Conservation (phyloP, 225 moss, liverwort and hornwort genomes). For the Thuidium tamariscinum region DNA sequence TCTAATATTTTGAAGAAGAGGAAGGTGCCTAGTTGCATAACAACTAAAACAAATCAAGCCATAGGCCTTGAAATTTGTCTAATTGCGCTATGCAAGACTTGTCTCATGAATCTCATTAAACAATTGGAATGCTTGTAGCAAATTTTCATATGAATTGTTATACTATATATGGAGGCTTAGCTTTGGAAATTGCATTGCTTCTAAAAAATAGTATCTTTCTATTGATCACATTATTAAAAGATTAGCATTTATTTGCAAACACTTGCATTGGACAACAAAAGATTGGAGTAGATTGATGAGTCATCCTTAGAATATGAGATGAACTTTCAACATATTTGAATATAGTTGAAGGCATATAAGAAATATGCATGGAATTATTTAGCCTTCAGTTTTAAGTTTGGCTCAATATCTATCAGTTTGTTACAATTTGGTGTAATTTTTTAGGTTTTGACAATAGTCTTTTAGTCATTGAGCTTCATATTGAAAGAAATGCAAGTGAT, state of each 20-base stretch:
- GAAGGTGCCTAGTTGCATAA: fast-evolving
- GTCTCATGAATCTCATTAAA: fast-evolving
- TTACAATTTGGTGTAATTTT: background rate
- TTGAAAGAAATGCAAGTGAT: background rate
- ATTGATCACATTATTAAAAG: background rate
- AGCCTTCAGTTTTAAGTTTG: fast-evolving
- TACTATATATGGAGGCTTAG: fast-evolving
- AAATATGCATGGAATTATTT: background rate
- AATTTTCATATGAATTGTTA: background rate
- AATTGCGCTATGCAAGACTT: fast-evolving
- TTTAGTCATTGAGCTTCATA: background rate
- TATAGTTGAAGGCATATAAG: no score
- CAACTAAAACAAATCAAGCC: background rate
- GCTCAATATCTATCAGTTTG: background rate
- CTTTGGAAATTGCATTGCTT: background rate
- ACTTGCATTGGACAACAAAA: background rate
- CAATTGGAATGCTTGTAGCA: background rate
- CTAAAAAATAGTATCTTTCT: no score
- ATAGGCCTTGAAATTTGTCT: background rate
- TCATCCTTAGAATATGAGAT: fast-evolving
- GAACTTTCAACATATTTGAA: no score
- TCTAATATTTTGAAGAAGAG: background rate
- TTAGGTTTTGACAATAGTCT: background rate
- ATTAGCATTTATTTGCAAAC: background rate
- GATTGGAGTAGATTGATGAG: background rate